phyloP scores from a whole-genome alignment of 768 basidiomycete species.

The Sporobolomyces pararoseus region DNA sequence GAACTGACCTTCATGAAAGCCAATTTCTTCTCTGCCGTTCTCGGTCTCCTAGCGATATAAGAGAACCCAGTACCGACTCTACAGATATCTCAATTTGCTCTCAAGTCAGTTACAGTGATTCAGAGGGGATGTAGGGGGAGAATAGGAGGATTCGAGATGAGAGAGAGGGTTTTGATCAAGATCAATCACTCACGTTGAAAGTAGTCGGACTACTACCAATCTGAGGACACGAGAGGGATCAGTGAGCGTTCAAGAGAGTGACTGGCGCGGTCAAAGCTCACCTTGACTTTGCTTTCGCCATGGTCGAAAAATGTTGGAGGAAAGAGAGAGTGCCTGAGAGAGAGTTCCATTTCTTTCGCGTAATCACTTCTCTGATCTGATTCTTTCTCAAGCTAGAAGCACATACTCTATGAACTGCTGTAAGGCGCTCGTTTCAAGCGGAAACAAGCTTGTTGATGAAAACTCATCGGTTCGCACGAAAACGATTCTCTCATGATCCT shows the following conservation, averaged over 20 bases:
- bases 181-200: constrained; percentile 25
- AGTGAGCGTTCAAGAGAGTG: background rate
- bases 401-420: no score
- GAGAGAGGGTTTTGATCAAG: background rate
- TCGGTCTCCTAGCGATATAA: constrained; percentile 37
- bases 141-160: background rate
- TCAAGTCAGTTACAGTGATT: background rate
- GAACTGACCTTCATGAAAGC: constrained; percentile 39
- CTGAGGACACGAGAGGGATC: background rate
- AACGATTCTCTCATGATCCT: no score
- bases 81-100: background rate
- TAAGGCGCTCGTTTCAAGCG: no score
- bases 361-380: no score
- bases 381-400: no score
- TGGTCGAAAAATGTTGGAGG: no score
- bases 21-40: constrained; percentile 42
- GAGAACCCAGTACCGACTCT: constrained; percentile 37
- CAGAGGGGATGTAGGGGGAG: background rate
- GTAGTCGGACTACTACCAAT: constrained; percentile 31
- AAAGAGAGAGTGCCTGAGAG: no score
- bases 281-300: constrained; percentile 40
- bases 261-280: background rate
- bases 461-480: no score
- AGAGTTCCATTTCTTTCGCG: no score
- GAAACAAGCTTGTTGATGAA: no score